These are phyloP conservation scores for Bipolaris bicolor DNA, from an alignment of 2,329 filamentous ascomycete species.

Conservation along the genomic window DNA sequence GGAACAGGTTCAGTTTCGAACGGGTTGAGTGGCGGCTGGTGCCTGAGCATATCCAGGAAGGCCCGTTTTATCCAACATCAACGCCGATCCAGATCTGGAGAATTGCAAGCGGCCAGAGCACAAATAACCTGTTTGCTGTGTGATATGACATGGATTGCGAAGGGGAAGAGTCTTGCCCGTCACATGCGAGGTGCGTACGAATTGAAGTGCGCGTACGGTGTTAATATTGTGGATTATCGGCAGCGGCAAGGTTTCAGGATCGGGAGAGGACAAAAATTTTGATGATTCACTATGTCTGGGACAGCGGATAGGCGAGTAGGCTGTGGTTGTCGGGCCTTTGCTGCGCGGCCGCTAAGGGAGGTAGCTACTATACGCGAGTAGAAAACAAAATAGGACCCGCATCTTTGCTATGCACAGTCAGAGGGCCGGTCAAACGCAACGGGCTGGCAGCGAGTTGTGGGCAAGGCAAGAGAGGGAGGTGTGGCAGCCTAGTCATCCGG, in stretches of 20 bases:
- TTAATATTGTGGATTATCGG: conserved; percentile 25
- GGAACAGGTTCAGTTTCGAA: conserved; percentile 45
- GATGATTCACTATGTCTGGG: conserved; percentile 19
- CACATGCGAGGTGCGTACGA: conserved; percentile 27
- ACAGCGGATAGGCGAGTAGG: conserved; percentile 32
- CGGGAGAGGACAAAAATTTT: not conserved
- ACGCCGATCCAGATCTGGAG: conserved; percentile 65
- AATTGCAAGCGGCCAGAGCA: conserved; percentile 42
- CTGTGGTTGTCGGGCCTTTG: conserved; percentile 27
- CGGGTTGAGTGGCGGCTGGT: conserved; percentile 41
- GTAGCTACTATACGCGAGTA: conserved; percentile 18
- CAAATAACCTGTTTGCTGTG: conserved; percentile 34
- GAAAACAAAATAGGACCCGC: conserved; percentile 30
- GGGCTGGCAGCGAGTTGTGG: conserved; percentile 24
- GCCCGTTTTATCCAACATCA: conserved; percentile 69
- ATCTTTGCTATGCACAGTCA: conserved; percentile 20
- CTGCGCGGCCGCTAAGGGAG: conserved; percentile 19
- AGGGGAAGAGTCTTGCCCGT: conserved; percentile 20
- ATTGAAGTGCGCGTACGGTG: conserved; percentile 20
- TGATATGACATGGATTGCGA: conserved; percentile 29
- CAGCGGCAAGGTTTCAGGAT: conserved; percentile 18
- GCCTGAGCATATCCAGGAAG: conserved; percentile 56
- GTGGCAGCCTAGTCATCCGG: conserved; percentile 20
- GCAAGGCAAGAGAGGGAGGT: conserved; percentile 16
- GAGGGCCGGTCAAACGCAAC: conserved; percentile 13